Conservation (phyloP, 2,329 filamentous ascomycete species). For the Plectosphaerella cucumerina region DNA sequence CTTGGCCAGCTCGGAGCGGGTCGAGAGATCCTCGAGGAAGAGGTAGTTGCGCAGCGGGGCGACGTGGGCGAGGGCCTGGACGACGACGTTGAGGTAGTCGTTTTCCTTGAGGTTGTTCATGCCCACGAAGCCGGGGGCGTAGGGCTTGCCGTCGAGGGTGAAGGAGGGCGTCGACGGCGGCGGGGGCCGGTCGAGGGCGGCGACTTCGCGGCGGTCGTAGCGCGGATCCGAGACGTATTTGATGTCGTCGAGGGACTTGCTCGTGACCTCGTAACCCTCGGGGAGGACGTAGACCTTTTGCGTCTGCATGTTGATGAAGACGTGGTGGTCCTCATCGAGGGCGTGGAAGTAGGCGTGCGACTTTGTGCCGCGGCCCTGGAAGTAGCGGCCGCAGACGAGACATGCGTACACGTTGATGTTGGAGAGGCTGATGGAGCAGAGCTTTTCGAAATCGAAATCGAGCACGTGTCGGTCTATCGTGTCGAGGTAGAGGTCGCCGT, state of each 20-base stretch:
- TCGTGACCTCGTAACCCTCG: slow-evolving; percentile 94
- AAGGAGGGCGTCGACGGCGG: slow-evolving; percentile 48
- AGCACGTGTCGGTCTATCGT: slow-evolving; percentile 90
- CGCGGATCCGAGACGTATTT: slow-evolving; percentile 94
- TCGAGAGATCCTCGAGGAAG: slow-evolving; percentile 76
- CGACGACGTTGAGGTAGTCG: slow-evolving; percentile 94
- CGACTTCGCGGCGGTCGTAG: slow-evolving; percentile 76
- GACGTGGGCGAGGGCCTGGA: slow-evolving; percentile 89
- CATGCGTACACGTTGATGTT: slow-evolving; percentile 99
- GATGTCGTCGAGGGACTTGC: slow-evolving; percentile 93
- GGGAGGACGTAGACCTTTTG: slow-evolving; percentile 89
- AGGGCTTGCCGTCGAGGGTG: slow-evolving; percentile 79
- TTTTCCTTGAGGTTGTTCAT: slow-evolving; percentile 99
- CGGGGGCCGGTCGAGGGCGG: slow-evolving; percentile 66
- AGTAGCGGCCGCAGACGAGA: slow-evolving; percentile 96
- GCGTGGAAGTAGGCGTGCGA: slow-evolving; percentile 98
- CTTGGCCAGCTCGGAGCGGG: slow-evolving; percentile 73
- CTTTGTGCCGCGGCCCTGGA: slow-evolving; percentile 86
- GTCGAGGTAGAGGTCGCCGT: slow-evolving; percentile 94
- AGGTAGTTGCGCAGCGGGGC: slow-evolving; percentile 86
- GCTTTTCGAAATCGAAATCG: slow-evolving; percentile 98
- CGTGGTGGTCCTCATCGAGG: slow-evolving; percentile 91
- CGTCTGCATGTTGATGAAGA: slow-evolving; percentile 96
- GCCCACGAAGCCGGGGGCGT: slow-evolving; percentile 90
- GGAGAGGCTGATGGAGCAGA: slow-evolving; percentile 91